Percentiles rank a stretch among this genome's conserved stretches.
phyloP scores from a whole-genome alignment of 192 early-diverging fungal species.

The Coemansia sp. region DNA sequence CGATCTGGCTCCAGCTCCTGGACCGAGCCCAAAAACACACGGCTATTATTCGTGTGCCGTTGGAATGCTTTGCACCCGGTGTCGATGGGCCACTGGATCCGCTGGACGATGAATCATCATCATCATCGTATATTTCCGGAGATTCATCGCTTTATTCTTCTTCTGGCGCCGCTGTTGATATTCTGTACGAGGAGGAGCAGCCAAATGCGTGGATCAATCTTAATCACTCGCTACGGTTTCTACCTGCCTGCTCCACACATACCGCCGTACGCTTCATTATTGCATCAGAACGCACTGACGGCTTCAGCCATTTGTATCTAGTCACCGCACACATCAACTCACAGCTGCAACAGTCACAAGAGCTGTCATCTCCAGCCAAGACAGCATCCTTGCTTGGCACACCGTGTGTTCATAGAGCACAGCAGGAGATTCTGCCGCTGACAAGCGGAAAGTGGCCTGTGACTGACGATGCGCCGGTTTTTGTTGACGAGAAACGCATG shows the following conservation, averaged over 20 bases:
- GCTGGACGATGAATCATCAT: background rate
- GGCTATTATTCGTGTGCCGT: constrained; percentile 11
- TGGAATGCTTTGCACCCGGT: constrained; percentile 9
- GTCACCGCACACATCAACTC: constrained; percentile 4
- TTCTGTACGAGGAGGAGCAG: constrained; percentile 18
- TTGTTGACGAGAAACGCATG: constrained; percentile 16
- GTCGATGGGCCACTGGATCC: constrained; percentile 2
- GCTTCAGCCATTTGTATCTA: constrained; percentile 21
- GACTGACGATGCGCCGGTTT: constrained; percentile 13
- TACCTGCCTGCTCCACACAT: background rate
- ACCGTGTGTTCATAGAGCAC: background rate
- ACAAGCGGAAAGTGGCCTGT: constrained; percentile 20
- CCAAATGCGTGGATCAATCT: constrained; percentile 22
- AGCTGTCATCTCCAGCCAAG: no score
- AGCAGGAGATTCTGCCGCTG: constrained; percentile 1
- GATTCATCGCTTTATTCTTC: background rate
- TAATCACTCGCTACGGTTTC: constrained; percentile 7
- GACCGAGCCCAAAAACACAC: constrained; percentile 17
- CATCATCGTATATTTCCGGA: background rate
- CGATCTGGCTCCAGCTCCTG: constrained; percentile 22
- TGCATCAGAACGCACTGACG: constrained; percentile 14
- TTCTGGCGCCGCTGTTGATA: constrained; percentile 6
- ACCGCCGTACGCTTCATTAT: constrained; percentile 6
- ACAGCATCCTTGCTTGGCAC: no score
- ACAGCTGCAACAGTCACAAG: no score